Conservation (phyloP, 2,329 filamentous ascomycete species). For the Xylariaceae sp. region DNA sequence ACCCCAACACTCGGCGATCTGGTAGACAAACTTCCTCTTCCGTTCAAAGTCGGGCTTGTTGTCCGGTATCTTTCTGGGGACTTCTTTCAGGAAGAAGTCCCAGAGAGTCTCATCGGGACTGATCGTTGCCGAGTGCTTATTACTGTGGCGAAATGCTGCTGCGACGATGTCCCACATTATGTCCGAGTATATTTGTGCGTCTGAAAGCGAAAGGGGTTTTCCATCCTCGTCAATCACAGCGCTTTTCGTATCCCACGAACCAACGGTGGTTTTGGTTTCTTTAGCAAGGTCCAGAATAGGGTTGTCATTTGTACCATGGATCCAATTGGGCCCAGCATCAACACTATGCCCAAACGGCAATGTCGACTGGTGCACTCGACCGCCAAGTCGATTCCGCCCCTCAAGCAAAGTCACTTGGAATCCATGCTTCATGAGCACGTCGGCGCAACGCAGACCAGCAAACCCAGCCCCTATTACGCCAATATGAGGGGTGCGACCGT, state of each 20-base stretch:
- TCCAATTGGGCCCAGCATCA: slow-evolving; percentile 78
- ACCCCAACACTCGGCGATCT: slow-evolving; percentile 68
- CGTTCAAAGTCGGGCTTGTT: slow-evolving; percentile 43
- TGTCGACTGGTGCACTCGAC: slow-evolving; percentile 59
- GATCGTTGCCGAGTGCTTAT: slow-evolving; percentile 55
- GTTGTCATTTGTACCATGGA: slow-evolving; percentile 73
- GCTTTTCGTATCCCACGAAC: slow-evolving; percentile 54
- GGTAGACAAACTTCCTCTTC: slow-evolving; percentile 49
- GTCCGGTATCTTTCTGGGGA: slow-evolving; percentile 51
- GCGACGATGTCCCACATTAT: slow-evolving; percentile 71
- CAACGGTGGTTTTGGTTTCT: slow-evolving; percentile 56
- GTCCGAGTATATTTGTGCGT: slow-evolving; percentile 51
- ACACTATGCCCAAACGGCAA: slow-evolving; percentile 50
- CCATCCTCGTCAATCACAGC: slow-evolving; percentile 62
- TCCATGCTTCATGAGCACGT: slow-evolving; percentile 65
- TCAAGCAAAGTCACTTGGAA: slow-evolving; percentile 72
- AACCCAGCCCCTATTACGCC: slow-evolving; percentile 73
- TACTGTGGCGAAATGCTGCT: slow-evolving; percentile 68
- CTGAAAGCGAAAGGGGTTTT: slow-evolving; percentile 47
- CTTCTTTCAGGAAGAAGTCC: slow-evolving; percentile 55
- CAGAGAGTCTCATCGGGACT: slow-evolving; percentile 50
- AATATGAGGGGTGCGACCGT: slow-evolving; percentile 52
- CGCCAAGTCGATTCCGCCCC: slow-evolving; percentile 67
- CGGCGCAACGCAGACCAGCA: slow-evolving; percentile 71
- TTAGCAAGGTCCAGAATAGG: slow-evolving; percentile 69